Percentiles rank a stretch among this genome's conserved stretches.
Evolutionary conservation across 192 early-diverging fungal species (phyloP).

Genomic region (Rhizophagus sp.): DNA sequence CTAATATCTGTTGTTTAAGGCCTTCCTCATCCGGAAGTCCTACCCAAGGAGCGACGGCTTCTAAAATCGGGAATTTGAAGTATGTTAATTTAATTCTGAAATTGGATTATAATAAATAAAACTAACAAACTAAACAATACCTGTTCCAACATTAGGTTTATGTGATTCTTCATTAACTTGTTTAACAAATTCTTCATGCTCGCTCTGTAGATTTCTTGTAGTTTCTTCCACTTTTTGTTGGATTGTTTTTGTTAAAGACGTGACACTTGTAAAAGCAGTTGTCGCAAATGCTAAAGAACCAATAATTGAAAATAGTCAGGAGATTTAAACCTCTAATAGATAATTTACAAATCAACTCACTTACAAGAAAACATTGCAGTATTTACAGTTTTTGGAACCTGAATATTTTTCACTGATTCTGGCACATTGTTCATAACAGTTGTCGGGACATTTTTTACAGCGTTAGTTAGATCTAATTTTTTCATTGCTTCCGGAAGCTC

Average conservation of each 20-base stretch:
- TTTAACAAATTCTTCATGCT: slow-evolving; percentile 51
- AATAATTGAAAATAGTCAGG: background rate
- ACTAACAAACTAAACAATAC: slow-evolving; percentile 23
- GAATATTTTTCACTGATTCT: slow-evolving; percentile 4
- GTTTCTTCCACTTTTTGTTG: slow-evolving; percentile 33
- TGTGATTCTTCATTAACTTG: slow-evolving; percentile 45
- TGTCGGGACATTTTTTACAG: slow-evolving; percentile 10
- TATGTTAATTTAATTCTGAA: background rate
- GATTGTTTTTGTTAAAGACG: slow-evolving; percentile 13
- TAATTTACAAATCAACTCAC: background rate
- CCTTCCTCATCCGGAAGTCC: slow-evolving; percentile 54
- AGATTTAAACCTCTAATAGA: background rate
- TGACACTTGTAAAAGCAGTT: slow-evolving; percentile 25
- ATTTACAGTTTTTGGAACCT: slow-evolving; percentile 8
- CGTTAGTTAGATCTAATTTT: slow-evolving; percentile 21
- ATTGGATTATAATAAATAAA: background rate
- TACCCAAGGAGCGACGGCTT: slow-evolving; percentile 51
- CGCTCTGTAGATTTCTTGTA: slow-evolving; percentile 45
- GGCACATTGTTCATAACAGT: slow-evolving; percentile 19
- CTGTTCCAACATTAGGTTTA: slow-evolving; percentile 41
- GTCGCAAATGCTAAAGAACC: slow-evolving; percentile 20
- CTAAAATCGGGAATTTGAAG: slow-evolving; percentile 27
- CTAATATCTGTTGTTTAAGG: slow-evolving; percentile 51
- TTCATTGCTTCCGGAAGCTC: slow-evolving; percentile 26
- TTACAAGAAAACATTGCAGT: background rate